phyloP scores from a whole-genome alignment of 129 eudicot species.

The Glebionis coronaria region DNA sequence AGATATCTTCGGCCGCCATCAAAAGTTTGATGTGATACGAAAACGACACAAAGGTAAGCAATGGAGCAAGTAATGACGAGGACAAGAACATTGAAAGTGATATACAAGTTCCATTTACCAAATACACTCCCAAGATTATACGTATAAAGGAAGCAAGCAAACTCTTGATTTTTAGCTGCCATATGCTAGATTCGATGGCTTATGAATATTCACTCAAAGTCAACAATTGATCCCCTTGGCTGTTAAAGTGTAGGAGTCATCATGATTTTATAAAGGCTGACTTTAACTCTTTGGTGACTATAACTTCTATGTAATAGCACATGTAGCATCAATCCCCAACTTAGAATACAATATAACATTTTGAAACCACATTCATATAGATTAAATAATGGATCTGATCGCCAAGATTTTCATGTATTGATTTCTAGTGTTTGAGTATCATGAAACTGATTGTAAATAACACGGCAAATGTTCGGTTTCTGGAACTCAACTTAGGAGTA shows the following conservation, averaged over 20 bases:
- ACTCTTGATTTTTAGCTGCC: slow-evolving; percentile 6
- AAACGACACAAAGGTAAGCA: slow-evolving; percentile 23
- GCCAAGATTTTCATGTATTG: background rate
- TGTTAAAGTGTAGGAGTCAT: slow-evolving; percentile 11
- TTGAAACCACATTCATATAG: background rate
- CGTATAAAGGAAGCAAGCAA: background rate
- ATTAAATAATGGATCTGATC: background rate
- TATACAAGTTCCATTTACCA: slow-evolving; percentile 6
- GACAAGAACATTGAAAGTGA: slow-evolving; percentile 9
- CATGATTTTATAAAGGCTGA: slow-evolving; percentile 4
- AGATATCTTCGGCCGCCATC: slow-evolving; percentile 16
- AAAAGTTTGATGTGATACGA: slow-evolving; percentile 22
- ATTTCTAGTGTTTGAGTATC: too few relatives aligned
- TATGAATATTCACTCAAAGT: slow-evolving; percentile 19
- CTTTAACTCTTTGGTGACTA: background rate
- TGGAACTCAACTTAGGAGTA: too few relatives aligned
- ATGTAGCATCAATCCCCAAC: slow-evolving; percentile 1
- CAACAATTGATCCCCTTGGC: slow-evolving; percentile 22
- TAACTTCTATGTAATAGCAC: slow-evolving; percentile 12
- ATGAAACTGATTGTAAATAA: too few relatives aligned
- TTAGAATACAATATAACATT: slow-evolving; percentile 3
- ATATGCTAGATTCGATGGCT: background rate
- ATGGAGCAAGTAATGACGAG: slow-evolving; percentile 19
- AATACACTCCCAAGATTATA: background rate
- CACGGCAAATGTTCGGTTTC: too few relatives aligned